These are phyloP conservation scores for Leptodermis oblonga DNA, from an alignment of 257 asterid genomes.

Conservation along the genomic window DNA sequence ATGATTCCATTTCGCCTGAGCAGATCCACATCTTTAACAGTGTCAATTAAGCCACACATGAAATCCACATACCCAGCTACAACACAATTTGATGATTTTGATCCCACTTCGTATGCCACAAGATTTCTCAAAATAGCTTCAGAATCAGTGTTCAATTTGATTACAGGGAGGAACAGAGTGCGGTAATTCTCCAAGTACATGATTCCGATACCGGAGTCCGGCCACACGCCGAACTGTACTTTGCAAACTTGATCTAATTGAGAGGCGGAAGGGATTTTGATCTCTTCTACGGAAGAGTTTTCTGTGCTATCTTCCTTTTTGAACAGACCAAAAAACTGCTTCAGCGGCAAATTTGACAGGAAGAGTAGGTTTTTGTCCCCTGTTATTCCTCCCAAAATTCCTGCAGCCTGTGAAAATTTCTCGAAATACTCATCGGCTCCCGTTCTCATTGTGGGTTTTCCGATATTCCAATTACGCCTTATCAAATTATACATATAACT, in stretches of 20 bases:
- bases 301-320: neutral
- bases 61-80: neutral
- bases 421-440: neutral
- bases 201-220: neutral
- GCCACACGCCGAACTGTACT: neutral
- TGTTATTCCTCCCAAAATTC: neutral
- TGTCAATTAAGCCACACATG: slow-evolving; percentile 25
- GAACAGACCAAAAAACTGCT: neutral
- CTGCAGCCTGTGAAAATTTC: neutral
- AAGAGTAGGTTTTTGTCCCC: neutral
- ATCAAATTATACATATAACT: neutral
- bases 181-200: neutral
- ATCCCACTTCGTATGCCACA: neutral
- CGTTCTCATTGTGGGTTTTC: neutral
- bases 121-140: neutral
- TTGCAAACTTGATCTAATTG: neutral
- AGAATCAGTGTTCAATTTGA: neutral
- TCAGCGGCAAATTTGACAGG: neutral
- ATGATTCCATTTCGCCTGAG: slow-evolving; percentile 4
- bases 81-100: neutral
- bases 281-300: neutral
- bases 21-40: slow-evolving; percentile 19
- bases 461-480: neutral
- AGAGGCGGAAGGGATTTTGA: slow-evolving; percentile 4
- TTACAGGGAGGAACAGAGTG: neutral